Base-by-base conservation (phyloP, 495 filamentous ascomycete species). In the Aspergillus sclerotioniger region DNA sequence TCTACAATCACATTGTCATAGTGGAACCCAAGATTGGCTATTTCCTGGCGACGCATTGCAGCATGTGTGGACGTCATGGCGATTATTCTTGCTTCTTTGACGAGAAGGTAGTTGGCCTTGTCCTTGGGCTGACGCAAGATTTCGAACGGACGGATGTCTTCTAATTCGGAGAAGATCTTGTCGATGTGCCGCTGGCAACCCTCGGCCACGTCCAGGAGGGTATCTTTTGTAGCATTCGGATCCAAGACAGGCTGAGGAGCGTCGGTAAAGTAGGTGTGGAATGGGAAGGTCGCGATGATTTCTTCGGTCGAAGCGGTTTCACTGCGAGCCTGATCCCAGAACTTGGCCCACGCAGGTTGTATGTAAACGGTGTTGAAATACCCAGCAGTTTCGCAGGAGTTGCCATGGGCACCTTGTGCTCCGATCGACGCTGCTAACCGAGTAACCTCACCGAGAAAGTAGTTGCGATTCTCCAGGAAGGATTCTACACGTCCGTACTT, bases 1-100 rank as follows among this genome's bases (percentile, higher is more conserved):
- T 99, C 94, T 93, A 99, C 96, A 51, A 99, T 80, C 13, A 99
- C 89, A 62, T 96, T 98, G 73, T 98, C 92, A 63, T 98, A 99
- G 61, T 91, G 89, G 79, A 99, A 98, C 6, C 94, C 95, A 45
- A 97, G 80, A 17, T 84, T 80, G 0, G 90, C 87, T 64, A 99
- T 99, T 65, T 98, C 94, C 59, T 90, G 86, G 49, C 92, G 81
- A 57, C 92, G 87, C 87, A 98, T 99, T n/a, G 94, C 94, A 10
- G 94, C 95, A 73, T 99, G 94, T 1, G 94, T 99, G 3, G 90
- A 91, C 9, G 94, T 99, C 95, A 98, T 98, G 53, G 94, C 94
- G 60, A 99, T 89, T 48, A 99, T 91, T 6, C 94, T 86, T 12
- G 94, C 94, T 69, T 98, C 94, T 65, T 93, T 98, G 7, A 92